Base-by-base conservation (phyloP, 1,284 basidiomycete genomes). In the Clitocybe nebularis region DNA sequence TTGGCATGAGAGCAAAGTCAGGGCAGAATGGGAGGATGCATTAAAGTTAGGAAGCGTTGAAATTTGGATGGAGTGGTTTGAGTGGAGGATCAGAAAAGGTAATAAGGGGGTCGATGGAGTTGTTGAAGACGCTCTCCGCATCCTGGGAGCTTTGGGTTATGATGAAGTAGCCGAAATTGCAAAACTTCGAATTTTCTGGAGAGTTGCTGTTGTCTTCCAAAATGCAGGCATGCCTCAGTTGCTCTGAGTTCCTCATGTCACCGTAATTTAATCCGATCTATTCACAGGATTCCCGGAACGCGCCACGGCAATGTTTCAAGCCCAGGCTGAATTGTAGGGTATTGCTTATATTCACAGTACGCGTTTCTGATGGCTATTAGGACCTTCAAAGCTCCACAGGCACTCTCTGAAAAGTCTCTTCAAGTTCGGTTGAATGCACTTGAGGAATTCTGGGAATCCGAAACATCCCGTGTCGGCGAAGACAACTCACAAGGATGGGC, bases 401-500 rank as follows among this genome's bases (percentile, higher is more conserved):
- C 58, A 14, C 51, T 83, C 1, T 52, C 56, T 28, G 58, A 56
- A 22, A 47, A 65, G 34, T 59, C 80, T 13, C 64, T 79, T 24
- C 63, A 74, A 16, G 55, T 49, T 3, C 72, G 72, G 36, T 62
- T 89, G 1, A 68, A 75, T 44, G 63, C 70, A 9, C 66, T 89
- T 3, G 84, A 87, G 61, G 75, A 78, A 40, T 89, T 84, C 53
- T 89, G 85, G 86, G 86, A 89, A 39, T 77, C 80, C 1, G 85
- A 87, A 61, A 63, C 63, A 7, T 76, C 78, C 8, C 78, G 84
- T 13, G 52, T 79, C 10, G 84, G 85, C 20, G 85, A 89, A 56
- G 54, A 61, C 1, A 63, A 64, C 39, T 74, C 84, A 9, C 66
- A 58, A 44, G 84, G 85, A 16, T 87, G 85, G 84, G 66, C 68